A percentile compares a stretch with the other conserved stretches of the same genome.
Evolutionary conservation across 345 rosid genomes (phyloP).

Genomic region (Eucalyptus tenuipes): DNA sequence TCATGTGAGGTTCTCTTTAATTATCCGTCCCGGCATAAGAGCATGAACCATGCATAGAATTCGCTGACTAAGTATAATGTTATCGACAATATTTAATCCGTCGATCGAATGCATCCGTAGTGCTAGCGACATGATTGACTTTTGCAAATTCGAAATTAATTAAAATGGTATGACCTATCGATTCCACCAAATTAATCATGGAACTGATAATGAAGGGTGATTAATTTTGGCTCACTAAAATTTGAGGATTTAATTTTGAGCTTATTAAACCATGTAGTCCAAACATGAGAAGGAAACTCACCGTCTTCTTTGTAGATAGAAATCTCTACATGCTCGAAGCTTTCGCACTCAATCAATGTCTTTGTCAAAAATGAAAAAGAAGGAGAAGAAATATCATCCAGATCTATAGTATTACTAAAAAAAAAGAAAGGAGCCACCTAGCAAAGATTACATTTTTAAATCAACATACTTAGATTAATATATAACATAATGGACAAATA

Average conservation of each 20-base stretch:
- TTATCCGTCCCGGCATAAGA: not conserved
- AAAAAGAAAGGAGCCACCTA: not conserved
- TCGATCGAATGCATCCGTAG: not conserved
- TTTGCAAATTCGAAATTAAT: not conserved
- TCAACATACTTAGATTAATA: not conserved
- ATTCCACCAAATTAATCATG: not conserved
- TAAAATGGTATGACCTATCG: rapidly evolving
- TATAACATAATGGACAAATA: not conserved
- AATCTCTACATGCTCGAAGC: not conserved
- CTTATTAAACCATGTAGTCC: not conserved
- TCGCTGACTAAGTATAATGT: not conserved
- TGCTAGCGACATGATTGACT: rapidly evolving
- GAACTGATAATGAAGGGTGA: rapidly evolving
- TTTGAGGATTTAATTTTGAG: not conserved
- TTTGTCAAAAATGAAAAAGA: not conserved
- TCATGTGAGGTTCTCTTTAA: not conserved
- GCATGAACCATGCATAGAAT: not conserved
- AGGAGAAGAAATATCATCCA: not conserved
- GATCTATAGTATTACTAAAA: not conserved
- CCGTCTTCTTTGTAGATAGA: not conserved
- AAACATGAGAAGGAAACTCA: not conserved
- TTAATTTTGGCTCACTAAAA: not conserved
- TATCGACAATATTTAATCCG: not conserved
- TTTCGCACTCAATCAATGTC: not conserved
- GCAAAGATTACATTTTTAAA: not conserved